Conservation (phyloP, 768 basidiomycete genomes). For the Amanita exitialis region DNA sequence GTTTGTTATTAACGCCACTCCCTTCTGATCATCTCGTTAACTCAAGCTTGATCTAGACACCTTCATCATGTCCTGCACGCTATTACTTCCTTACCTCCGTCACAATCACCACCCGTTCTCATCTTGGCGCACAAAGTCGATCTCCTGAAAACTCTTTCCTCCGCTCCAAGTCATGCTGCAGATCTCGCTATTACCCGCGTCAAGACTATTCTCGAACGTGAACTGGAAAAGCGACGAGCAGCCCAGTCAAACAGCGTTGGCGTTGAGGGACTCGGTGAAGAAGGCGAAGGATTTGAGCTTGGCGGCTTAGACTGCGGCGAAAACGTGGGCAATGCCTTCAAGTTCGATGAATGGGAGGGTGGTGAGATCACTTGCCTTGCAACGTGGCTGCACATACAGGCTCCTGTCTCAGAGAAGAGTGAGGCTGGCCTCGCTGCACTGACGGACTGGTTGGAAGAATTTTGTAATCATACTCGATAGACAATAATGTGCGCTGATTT, state of each 20-base stretch:
- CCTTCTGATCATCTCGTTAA: not conserved
- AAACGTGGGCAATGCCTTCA: slow-evolving; percentile 45
- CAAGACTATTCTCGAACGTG: slow-evolving; percentile 70
- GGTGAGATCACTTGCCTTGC: slow-evolving; percentile 66
- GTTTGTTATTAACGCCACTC: slow-evolving; percentile 33
- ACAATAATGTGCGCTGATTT: not conserved
- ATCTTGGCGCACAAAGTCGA: slow-evolving; percentile 76
- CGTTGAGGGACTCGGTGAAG: slow-evolving; percentile 65
- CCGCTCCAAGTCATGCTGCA: slow-evolving; percentile 23
- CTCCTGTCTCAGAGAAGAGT: slow-evolving; percentile 18
- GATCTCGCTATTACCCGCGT: slow-evolving; percentile 59
- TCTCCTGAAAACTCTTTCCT: slow-evolving; percentile 42
- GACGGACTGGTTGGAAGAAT: slow-evolving; percentile 37
- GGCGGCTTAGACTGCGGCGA: slow-evolving; percentile 68
- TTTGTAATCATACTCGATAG: slow-evolving; percentile 9
- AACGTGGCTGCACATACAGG: slow-evolving; percentile 32
- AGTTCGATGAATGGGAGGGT: slow-evolving; percentile 77
- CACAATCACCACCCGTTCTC: slow-evolving; percentile 50
- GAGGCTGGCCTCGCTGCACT: slow-evolving; percentile 29
- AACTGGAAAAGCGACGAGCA: slow-evolving; percentile 66
- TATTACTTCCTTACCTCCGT: slow-evolving; percentile 64
- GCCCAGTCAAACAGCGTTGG: slow-evolving; percentile 58
- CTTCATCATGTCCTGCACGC: slow-evolving; percentile 64
- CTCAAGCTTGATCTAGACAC: slow-evolving; percentile 35
- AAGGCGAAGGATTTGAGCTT: slow-evolving; percentile 53